Base-by-base conservation (phyloP, 495 filamentous ascomycete species). In the Durotheca rogersii region DNA sequence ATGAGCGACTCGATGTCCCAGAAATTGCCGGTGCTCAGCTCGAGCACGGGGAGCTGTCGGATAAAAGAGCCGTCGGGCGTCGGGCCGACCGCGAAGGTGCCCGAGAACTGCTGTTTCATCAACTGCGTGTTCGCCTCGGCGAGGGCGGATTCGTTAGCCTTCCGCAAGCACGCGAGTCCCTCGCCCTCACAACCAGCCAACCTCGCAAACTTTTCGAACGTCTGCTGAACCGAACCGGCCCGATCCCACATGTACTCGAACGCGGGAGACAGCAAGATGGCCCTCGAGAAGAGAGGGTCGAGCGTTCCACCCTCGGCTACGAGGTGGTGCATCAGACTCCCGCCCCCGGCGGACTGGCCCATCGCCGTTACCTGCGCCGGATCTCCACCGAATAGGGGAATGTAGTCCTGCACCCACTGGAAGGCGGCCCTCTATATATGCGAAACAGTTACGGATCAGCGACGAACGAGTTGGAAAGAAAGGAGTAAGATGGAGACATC, bases 271-370 rank as follows among this genome's bases (percentile, higher is more conserved):
- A 72, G 73, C 27, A 79, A 38, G 20, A 76, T 70, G 20, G 68
- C 75, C 42, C 63, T 65, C 1, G 53, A 58, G 57, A 80, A 80
- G 1, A 77, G 57, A 0, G 76, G 77, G 40, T 76, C 64, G 7
- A 73, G 68, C 11, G 64, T 65, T 2, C 77, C 76, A 19, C 80
- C 79, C 45, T 76, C 73, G 0, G 79, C 77, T 2, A 81, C 84
- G 41, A 87, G 72, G 49, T 87, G 85, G 54, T 87, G 83, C 65
- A 87, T 68, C 45, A 86, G 78, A 1, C 53, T 78, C 3, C 80
- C 80, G 1, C 74, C 86, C 1, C 86, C 87, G 0, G 86, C 84
- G 7, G 80, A 84, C 51, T 87, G 79, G 10, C 87, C 87, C 68
- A 82, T 77, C 1, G 87, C 77, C 0, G 87, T 89, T 7, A 89